Evolutionary conservation across 192 early-diverging fungal species (phyloP).

Genomic region (Backusella tarrabulga): DNA sequence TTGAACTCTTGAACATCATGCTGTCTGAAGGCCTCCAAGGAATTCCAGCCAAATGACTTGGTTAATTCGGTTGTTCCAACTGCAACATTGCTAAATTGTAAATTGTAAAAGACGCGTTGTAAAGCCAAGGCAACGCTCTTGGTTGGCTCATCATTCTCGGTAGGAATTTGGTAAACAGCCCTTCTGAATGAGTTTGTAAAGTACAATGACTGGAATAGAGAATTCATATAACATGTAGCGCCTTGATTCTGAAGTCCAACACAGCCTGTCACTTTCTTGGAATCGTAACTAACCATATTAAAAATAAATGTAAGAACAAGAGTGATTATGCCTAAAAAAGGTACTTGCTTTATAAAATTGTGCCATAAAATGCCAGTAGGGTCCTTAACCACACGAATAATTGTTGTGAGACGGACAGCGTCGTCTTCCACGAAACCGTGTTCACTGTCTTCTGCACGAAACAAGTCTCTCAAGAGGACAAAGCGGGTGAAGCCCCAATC

Average conservation of each 20-base stretch:
- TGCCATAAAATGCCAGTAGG: slow-evolving; percentile 94
- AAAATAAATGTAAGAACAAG: too few species aligned
- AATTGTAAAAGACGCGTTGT: slow-evolving; percentile 92
- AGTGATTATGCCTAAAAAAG: too few species aligned
- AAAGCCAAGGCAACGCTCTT: slow-evolving; percentile 88
- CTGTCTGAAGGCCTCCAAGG: slow-evolving; percentile 92
- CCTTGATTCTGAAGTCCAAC: slow-evolving; percentile 97
- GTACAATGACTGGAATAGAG: slow-evolving; percentile 91
- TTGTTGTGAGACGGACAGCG: slow-evolving; percentile 62
- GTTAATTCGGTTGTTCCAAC: slow-evolving; percentile 95
- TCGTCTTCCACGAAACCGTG: slow-evolving; percentile 69
- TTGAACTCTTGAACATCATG: slow-evolving; percentile 99
- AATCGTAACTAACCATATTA: slow-evolving; percentile 67
- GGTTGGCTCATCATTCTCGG: slow-evolving; percentile 81
- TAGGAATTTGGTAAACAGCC: slow-evolving; percentile 91
- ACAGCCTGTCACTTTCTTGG: slow-evolving; percentile 85
- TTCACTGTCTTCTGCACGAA: slow-evolving; percentile 31
- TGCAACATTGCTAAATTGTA: slow-evolving; percentile 67
- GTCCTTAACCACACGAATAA: slow-evolving; percentile 79
- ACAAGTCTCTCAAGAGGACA: slow-evolving; percentile 53
- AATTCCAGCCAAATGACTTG: slow-evolving; percentile 98
- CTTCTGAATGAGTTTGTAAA: slow-evolving; percentile 94
- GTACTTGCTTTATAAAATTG: slow-evolving; percentile 77
- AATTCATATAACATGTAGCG: slow-evolving; percentile 99
- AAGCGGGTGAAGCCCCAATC: slow-evolving; percentile 97